Conservation (phyloP, 2,329 filamentous ascomycete genomes). For the Colletotrichum agaves region DNA sequence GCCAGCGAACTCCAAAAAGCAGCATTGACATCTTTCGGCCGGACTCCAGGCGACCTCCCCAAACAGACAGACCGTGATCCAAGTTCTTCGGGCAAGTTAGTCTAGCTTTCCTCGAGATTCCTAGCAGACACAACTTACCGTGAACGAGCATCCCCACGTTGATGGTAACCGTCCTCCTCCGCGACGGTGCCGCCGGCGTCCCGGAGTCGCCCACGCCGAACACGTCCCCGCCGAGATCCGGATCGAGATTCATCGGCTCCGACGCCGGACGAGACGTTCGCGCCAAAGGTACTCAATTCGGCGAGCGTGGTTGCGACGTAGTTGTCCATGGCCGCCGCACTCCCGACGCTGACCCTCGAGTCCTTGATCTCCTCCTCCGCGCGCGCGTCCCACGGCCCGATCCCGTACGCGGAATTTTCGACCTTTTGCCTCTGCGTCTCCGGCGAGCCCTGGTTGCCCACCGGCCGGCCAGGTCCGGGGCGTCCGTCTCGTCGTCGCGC, state of each 20-base stretch:
- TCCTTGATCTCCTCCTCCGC: constrained; percentile 54
- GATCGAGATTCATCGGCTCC: constrained; percentile 6
- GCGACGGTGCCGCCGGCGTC: constrained; percentile 34
- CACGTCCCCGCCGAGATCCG: constrained; percentile 7
- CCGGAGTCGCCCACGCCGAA: background rate
- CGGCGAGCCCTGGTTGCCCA: constrained; percentile 52
- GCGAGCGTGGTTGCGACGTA: background rate
- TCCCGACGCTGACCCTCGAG: constrained; percentile 46
- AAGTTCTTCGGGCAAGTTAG: constrained; percentile 46
- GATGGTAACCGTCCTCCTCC: constrained; percentile 46
- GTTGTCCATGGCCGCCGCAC: background rate
- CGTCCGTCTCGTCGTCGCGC: constrained; percentile 10
- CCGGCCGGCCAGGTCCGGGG: constrained; percentile 27
- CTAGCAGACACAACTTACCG: constrained; percentile 40
- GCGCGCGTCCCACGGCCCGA: constrained; percentile 59
- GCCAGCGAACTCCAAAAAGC: constrained; percentile 35
- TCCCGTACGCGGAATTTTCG: constrained; percentile 41
- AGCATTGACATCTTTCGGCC: constrained; percentile 49
- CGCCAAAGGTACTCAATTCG: background rate
- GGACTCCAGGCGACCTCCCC: constrained; percentile 51
- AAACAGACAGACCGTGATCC: constrained; percentile 50
- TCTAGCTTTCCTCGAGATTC: background rate
- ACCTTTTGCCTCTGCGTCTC: constrained; percentile 48
- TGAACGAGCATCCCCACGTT: constrained; percentile 45
- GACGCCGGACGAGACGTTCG: background rate